These are phyloP conservation scores for Dioszegia aurantiaca DNA, from an alignment of 768 basidiomycete species.

Conservation along the genomic window DNA sequence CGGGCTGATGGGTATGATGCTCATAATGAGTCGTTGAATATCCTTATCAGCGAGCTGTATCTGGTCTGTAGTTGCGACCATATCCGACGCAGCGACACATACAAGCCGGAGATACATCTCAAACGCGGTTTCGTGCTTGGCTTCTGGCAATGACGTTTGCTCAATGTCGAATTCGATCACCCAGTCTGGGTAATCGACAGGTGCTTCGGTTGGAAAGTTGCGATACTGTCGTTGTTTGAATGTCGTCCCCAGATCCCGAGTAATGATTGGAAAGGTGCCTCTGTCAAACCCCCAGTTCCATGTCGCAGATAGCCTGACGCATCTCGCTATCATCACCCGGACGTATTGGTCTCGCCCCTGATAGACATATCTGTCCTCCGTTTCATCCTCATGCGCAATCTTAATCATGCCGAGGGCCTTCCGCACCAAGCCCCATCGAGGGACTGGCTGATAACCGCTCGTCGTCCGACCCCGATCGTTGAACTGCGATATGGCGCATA, in stretches of 20 bases:
- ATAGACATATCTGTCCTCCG: constrained; percentile 55
- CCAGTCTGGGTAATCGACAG: constrained; percentile 68
- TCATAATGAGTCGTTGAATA: constrained; percentile 66
- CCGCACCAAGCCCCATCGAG: constrained; percentile 64
- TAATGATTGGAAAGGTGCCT: constrained; percentile 60
- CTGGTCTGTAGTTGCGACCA: constrained; percentile 41
- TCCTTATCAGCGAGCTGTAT: constrained; percentile 53
- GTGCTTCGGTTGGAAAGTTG: constrained; percentile 63
- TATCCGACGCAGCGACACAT: constrained; percentile 60
- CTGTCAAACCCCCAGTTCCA: constrained; percentile 73
- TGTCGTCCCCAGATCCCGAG: constrained; percentile 63
- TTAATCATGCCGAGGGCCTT: constrained; percentile 63
- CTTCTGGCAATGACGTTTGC: constrained; percentile 58
- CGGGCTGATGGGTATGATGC: constrained; percentile 68
- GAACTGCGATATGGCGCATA: constrained; percentile 78
- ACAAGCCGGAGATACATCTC: constrained; percentile 78
- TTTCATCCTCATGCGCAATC: constrained; percentile 56
- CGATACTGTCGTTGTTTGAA: constrained; percentile 75
- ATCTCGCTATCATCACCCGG: constrained; percentile 66
- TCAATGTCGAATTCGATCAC: constrained; percentile 60
- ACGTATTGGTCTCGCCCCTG: constrained; percentile 69
- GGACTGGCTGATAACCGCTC: constrained; percentile 51
- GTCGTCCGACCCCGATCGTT: constrained; percentile 61
- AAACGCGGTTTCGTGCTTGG: constrained; percentile 66
- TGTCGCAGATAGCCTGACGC: constrained; percentile 66